Base-by-base conservation (phyloP, 257 asterid genomes). In the Perilla frutescens region DNA sequence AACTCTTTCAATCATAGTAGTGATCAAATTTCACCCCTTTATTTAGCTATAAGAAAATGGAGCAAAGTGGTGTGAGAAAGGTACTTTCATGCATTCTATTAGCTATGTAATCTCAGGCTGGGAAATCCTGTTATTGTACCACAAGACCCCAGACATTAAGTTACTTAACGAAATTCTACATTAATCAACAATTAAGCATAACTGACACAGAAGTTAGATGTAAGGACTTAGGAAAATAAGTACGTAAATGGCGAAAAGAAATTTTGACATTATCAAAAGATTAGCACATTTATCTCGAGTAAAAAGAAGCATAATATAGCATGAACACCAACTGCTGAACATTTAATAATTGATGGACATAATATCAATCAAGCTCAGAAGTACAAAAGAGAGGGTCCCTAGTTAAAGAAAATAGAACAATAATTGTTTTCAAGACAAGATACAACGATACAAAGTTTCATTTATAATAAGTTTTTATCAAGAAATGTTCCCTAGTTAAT, bases 1-100 rank as follows among this genome's bases (percentile, higher is more conserved):
- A 41, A 68, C 47, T 73, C 72, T 32, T 67, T 45, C 54, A 43
- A 48, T 31, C 69, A 58, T 74, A 39, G 70, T 43, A 66, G 45
- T 50, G 62, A 39, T 62, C 53, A 72, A 62, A 26, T 63, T 41
- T 61, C 53, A 15, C 69, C 34, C 51, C 29, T 12, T 31, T 29
- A 36, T 45, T 26, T 12, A 50, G 73, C 57, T 44, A 36, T 48
- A 54, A 49, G 31, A 58, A 72, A 67, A 50, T 74, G 78, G 58
- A 66, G 70, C 6, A 20, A 48, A 15, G 20, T 43, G 29, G 60
- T 0, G 44, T 34, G 61, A 36, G 59, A 36, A 39, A 65, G 49
- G 53, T 13, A 65, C 40, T 58, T 53, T 45, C 14, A 8, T 3
- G 36, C 56, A 34, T 40, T 50, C 32, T 34, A 55, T 55, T 63